These are phyloP conservation scores for Trametes sp. DNA, from an alignment of 1,284 basidiomycete species.

Conservation along the genomic window DNA sequence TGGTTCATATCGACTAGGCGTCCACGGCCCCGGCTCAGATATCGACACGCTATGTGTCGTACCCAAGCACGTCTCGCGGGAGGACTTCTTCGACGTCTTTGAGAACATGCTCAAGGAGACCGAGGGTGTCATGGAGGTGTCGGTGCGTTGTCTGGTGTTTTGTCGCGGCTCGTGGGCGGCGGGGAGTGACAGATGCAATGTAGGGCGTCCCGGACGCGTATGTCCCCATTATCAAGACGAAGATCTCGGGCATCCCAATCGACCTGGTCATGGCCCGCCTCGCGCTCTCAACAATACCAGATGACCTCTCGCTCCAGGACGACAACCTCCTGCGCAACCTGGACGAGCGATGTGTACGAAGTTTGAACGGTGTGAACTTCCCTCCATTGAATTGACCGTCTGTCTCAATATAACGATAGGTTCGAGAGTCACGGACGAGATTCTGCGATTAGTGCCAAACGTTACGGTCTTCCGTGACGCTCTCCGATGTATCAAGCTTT, in stretches of 20 bases:
- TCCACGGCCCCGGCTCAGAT: constrained; percentile 96
- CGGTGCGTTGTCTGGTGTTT: constrained; percentile 65
- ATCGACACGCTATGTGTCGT: constrained; percentile 99
- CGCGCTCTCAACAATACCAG: constrained; percentile 86
- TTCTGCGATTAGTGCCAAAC: constrained; percentile 94
- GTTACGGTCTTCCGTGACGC: constrained; percentile 95
- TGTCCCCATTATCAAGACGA: constrained; percentile 94
- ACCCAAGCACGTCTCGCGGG: constrained; percentile 93
- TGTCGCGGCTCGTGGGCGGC: constrained; percentile 1
- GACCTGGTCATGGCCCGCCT: constrained; percentile 95
- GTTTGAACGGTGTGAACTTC: constrained; percentile 81
- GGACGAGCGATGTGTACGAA: constrained; percentile 94
- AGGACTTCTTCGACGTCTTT: constrained; percentile 96
- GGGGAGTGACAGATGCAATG: constrained; percentile 10
- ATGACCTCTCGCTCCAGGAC: constrained; percentile 90
- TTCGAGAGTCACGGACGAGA: constrained; percentile 96
- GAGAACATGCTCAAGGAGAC: constrained; percentile 88
- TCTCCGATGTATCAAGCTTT: constrained; percentile 95
- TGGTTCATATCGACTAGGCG: constrained; percentile 95
- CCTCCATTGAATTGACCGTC: not conserved
- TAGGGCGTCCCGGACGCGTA: constrained; percentile 96
- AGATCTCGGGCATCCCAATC: constrained; percentile 92
- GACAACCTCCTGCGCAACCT: constrained; percentile 92
- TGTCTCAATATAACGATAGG: constrained; percentile 53
- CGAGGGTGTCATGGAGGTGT: constrained; percentile 90